Conservation (phyloP, 805 yeast genomes). For the Candida sphagnicola region DNA sequence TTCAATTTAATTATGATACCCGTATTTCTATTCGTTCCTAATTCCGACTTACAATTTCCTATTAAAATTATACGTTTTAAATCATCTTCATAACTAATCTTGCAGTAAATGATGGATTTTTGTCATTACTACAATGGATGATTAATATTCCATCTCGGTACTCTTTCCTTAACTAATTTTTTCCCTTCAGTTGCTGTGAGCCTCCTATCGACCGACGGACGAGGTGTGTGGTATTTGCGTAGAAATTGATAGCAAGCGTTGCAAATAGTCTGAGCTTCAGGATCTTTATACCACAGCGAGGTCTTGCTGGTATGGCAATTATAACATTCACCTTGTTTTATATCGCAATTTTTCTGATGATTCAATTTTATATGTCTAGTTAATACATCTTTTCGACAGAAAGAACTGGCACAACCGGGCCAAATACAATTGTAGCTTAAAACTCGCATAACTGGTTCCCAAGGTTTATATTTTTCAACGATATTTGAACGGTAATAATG, state of each 20-base stretch:
- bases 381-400: constrained; percentile 51
- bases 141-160: neutral
- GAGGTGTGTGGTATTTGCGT: constrained; percentile 3
- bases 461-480: constrained; percentile 4
- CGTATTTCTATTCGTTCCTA: too few relatives aligned
- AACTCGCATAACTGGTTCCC: constrained; percentile 7
- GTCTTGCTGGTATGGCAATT: constrained; percentile 92
- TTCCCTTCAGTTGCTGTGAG: constrained; percentile 4
- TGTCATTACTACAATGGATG: neutral
- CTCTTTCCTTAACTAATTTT: constrained; percentile 1
- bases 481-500: constrained; percentile 17
- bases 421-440: constrained; percentile 15
- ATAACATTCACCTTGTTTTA: constrained; percentile 48
- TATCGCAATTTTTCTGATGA: constrained; percentile 27
- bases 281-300: constrained; percentile 92
- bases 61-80: too few relatives aligned
- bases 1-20: too few relatives aligned
- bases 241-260: constrained; percentile 62
- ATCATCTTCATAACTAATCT: too few relatives aligned
- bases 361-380: constrained; percentile 51
- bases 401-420: constrained; percentile 41
- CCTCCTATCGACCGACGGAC: constrained; percentile 2
- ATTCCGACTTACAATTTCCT: too few relatives aligned
- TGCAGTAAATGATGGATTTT: too few relatives aligned
- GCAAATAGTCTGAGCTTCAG: constrained; percentile 88